Percentiles rank a stretch among this genome's conserved stretches.
Conservation (phyloP, 1,284 basidiomycete genomes). For the Sanghuangporus sanghuang region DNA sequence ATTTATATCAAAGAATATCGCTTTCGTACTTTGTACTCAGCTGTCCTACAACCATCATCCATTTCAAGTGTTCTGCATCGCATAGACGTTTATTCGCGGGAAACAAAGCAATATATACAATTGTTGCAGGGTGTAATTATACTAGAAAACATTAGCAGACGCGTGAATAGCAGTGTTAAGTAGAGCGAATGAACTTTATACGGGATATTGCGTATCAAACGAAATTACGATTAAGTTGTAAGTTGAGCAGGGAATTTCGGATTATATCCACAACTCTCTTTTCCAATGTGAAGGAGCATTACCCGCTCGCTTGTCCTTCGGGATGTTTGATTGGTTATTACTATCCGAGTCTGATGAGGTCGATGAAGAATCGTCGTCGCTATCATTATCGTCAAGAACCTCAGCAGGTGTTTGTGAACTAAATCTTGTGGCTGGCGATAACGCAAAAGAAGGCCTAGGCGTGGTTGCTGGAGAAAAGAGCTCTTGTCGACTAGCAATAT, state of each 20-base stretch:
- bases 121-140: background rate
- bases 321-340: conserved; percentile 50
- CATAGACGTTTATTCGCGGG: background rate
- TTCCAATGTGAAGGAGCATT: conserved; percentile 11
- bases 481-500: conserved; percentile 41
- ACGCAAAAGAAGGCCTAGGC: conserved; percentile 22
- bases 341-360: conserved; percentile 34
- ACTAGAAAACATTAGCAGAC: background rate
- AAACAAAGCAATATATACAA: background rate
- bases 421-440: conserved; percentile 23
- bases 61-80: background rate
- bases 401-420: conserved; percentile 30
- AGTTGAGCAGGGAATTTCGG: background rate
- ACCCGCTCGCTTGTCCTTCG: conserved; percentile 50
- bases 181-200: background rate
- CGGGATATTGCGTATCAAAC: background rate
- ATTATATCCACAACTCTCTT: background rate
- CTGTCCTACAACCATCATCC: background rate
- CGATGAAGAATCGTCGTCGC: conserved; percentile 32
- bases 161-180: background rate
- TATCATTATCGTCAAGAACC: conserved; percentile 26
- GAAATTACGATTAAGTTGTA: background rate
- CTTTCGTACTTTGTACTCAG: background rate
- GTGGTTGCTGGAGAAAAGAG: conserved; percentile 32
- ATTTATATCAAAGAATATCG: background rate